Evolutionary conservation across 306 rosid species (phyloP), one percentile per base, ranked within the genome.

Genomic region (Fragaria ananassa): DNA sequence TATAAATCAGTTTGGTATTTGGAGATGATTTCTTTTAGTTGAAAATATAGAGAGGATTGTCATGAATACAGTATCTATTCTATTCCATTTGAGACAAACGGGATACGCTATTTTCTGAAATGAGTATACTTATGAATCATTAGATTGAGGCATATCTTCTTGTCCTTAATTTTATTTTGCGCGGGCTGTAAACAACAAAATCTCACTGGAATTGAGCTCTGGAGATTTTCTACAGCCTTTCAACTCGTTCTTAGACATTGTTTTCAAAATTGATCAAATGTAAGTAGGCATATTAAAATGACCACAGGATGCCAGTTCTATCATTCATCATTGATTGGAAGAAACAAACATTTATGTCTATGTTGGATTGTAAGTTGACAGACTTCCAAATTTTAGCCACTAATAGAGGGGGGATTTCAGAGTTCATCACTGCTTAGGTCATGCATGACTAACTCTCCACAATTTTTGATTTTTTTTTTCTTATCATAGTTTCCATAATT

Each of bases 381-480:
- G 1, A 42, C 11, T 23, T 50, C 68, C 58, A 27, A 0, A 12
- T 42, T 47, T 10, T 21, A 3, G 74, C 75, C 69, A 60, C 64
- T 4, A 25, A 56, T 53, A 41, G 54, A 3, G 57, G 73, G 37
- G 37, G 47, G 64, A 50, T 18, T 69, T 39, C 35, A 3, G 3
- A n/a, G 29, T 61, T 78, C 76, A 61, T 78, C 63, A 71, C n/a
- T 78, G 76, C 50, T 19, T 66, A 70, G 41, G n/a, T 46, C 68
- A 69, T 35, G 49, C 3, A 12, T 19, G 18, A 17, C 1, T 8
- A 11, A 27, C 65, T 58, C 65, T 58, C 17, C 5, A 29, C 31
- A 29, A 29, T 29, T 29, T 29, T 29, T 29, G 31, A 21, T 10
- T 23, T 11, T 2, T 57, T 57, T 0, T 21, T 21, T 21, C 0